Evolutionary conservation across 805 yeast genomes (phyloP).

Genomic region (Ogataea neopini): DNA sequence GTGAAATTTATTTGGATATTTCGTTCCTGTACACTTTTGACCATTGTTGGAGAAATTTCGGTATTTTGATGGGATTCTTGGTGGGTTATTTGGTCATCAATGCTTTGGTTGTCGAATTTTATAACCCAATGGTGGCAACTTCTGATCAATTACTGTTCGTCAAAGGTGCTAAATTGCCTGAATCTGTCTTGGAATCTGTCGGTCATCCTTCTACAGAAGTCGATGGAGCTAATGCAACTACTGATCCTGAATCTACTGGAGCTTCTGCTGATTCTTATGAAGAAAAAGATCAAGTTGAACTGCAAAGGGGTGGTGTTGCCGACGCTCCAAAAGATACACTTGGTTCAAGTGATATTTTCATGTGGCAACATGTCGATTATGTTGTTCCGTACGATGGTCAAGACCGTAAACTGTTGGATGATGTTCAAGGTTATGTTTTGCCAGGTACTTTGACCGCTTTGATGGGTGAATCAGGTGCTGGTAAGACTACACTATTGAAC

Average conservation of each 20-base stretch:
- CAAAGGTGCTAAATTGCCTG: slow-evolving; percentile 31
- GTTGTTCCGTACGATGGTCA: slow-evolving; percentile 49
- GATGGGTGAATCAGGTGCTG: slow-evolving; percentile 69
- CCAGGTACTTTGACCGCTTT: slow-evolving; percentile 62
- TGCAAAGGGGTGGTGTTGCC: slow-evolving; percentile 14
- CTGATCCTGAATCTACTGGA: slow-evolving; percentile 33
- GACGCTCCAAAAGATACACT: slow-evolving; percentile 23
- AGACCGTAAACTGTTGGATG: slow-evolving; percentile 42
- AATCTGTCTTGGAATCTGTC: slow-evolving; percentile 30
- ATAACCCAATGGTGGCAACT: slow-evolving; percentile 32
- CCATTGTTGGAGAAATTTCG: slow-evolving; percentile 83
- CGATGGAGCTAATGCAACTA: slow-evolving; percentile 16
- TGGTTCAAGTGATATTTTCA: slow-evolving; percentile 49
- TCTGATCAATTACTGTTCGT: slow-evolving; percentile 37
- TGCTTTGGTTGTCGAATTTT: slow-evolving; percentile 33
- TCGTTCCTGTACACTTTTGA: slow-evolving; percentile 52
- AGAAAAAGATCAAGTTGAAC: slow-evolving; percentile 17
- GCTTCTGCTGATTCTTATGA: slow-evolving; percentile 9
- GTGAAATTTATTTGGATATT: slow-evolving; percentile 47
- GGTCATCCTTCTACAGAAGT: slow-evolving; percentile 24
- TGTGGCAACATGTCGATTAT: slow-evolving; percentile 65
- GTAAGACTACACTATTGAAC: slow-evolving; percentile 59
- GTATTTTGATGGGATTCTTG: slow-evolving; percentile 45
- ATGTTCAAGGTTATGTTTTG: slow-evolving; percentile 45
- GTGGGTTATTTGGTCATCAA: slow-evolving; percentile 40